phyloP scores from a whole-genome alignment of 192 early-diverging fungal species.

The Dissophora globulifera region DNA sequence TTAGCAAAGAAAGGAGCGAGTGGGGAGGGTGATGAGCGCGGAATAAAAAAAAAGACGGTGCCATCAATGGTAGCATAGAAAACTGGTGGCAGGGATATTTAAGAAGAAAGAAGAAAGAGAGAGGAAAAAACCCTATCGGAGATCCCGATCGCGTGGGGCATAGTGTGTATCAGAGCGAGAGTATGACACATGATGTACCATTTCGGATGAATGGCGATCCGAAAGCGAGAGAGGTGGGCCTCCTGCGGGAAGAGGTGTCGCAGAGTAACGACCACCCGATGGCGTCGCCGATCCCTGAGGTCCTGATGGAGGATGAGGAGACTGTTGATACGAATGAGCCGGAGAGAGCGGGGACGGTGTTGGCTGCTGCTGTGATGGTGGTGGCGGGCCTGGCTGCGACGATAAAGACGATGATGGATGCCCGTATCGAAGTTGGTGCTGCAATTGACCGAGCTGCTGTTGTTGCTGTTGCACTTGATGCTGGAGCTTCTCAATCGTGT shows the following conservation, averaged over 20 bases:
- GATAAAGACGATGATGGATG: not conserved
- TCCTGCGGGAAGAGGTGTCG: not conserved
- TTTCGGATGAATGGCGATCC: constrained; percentile 7
- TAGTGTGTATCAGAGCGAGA: constrained; percentile 11
- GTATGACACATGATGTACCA: constrained; percentile 13
- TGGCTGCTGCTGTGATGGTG: constrained; percentile 9
- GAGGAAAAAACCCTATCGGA: constrained; percentile 2
- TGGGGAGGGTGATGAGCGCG: no score
- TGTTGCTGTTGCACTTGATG: constrained; percentile 40
- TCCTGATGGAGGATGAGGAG: constrained; percentile 2
- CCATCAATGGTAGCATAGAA: not conserved
- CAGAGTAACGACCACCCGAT: constrained; percentile 9
- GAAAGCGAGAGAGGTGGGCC: not conserved
- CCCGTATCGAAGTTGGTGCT: constrained; percentile 39
- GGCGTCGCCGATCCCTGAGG: constrained; percentile 1
- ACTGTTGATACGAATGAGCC: not conserved
- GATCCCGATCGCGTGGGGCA: constrained; percentile 21
- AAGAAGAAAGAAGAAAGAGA: not conserved
- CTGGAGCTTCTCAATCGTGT: constrained; percentile 37
- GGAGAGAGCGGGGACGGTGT: constrained; percentile 2
- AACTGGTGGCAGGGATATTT: not conserved
- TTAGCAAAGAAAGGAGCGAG: no score
- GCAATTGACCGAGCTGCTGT: constrained; percentile 35
- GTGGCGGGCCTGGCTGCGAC: no score
- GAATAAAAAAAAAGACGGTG: no score